Evolutionary conservation across 306 rosid species (phyloP).

Genomic region (Adenanthera pavonina): DNA sequence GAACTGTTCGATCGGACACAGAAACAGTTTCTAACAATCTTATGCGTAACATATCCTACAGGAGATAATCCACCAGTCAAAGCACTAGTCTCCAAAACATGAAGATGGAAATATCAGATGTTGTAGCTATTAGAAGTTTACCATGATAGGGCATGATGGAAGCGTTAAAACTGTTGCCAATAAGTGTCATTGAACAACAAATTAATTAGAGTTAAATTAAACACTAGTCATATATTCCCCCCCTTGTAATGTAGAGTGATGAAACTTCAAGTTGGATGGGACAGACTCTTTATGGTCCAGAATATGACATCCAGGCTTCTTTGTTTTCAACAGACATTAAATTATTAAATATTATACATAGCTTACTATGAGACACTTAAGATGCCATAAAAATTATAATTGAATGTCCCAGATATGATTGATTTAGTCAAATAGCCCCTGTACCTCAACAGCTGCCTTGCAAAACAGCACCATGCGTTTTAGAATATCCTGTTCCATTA

Average conservation of each 20-base stretch:
- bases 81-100: conserved; percentile 31
- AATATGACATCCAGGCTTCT: background rate
- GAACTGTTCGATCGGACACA: background rate
- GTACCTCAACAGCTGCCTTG: conserved; percentile 95
- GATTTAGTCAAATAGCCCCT: conserved; percentile 32
- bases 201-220: conserved; percentile 21
- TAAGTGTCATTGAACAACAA: conserved; percentile 14
- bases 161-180: background rate
- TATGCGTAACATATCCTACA: background rate
- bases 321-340: background rate
- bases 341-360: background rate
- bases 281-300: conserved; percentile 26
- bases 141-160: conserved; percentile 4
- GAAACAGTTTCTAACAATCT: background rate
- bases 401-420: background rate
- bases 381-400: background rate
- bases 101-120: conserved; percentile 20
- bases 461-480: conserved; percentile 91
- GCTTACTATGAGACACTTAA: background rate
- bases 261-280: conserved; percentile 25
- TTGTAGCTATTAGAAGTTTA: background rate
- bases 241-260: background rate
- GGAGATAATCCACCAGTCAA: conserved; percentile 7
- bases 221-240: conserved; percentile 1
- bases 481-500: conserved; percentile 80